A percentile compares a stretch with the other conserved stretches of the same genome.
These are phyloP conservation scores for Globisporangium paddicum DNA, from an alignment of 352 stramenopile species.

Conservation along the genomic window DNA sequence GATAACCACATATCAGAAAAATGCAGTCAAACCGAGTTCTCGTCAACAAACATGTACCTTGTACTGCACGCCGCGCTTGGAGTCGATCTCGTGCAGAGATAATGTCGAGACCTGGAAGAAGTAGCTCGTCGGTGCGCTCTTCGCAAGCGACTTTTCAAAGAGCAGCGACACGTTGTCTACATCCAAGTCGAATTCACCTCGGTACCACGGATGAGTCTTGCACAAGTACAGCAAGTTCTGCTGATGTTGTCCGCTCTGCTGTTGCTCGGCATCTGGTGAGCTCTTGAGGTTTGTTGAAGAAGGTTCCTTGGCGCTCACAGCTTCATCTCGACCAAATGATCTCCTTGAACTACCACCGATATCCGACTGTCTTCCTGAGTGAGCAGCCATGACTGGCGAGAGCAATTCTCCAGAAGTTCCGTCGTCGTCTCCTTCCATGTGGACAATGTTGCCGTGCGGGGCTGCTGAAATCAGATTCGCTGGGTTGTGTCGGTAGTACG, in stretches of 20 bases:
- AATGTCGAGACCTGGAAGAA: conserved; percentile 84
- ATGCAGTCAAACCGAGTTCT: background rate
- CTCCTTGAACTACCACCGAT: background rate
- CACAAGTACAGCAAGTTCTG: conserved; percentile 70
- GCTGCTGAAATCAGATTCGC: conserved; percentile 57
- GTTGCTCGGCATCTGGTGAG: background rate
- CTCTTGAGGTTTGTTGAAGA: background rate
- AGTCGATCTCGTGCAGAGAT: conserved; percentile 70
- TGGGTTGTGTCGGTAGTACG: conserved; percentile 80
- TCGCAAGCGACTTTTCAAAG: conserved; percentile 76
- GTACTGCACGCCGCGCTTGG: conserved; percentile 78
- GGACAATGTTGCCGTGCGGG: conserved; percentile 68
- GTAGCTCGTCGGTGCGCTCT: conserved; percentile 72
- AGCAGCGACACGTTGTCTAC: conserved; percentile 69
- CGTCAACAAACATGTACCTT: conserved; percentile 41
- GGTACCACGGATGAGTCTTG: conserved; percentile 77
- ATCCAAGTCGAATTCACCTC: conserved; percentile 71
- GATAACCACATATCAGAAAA: too few relatives aligned
- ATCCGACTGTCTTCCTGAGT: background rate
- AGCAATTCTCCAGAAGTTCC: conserved; percentile 7
- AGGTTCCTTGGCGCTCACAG: background rate
- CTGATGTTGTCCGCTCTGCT: conserved; percentile 19
- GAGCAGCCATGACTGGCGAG: background rate
- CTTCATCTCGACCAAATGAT: conserved; percentile 1
- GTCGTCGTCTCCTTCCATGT: conserved; percentile 46